Percentiles rank a stretch among this genome's conserved stretches.
Evolutionary conservation across 78 protist genomes (phyloP).

Genomic region (Neovahlkampfia damariscottae): DNA sequence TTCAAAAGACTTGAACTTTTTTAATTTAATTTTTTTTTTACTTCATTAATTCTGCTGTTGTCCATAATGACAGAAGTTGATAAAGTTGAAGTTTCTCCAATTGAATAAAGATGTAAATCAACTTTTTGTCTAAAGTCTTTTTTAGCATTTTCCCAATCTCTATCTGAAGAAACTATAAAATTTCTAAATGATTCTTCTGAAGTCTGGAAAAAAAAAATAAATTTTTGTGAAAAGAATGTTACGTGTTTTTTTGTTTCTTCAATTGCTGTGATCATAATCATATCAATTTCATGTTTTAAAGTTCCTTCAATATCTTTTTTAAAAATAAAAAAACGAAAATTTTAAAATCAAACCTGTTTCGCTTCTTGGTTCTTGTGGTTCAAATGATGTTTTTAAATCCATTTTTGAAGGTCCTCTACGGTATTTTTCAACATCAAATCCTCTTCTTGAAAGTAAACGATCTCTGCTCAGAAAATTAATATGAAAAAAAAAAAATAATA

Average conservation of each 20-base stretch:
- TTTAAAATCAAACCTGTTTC: too few species aligned
- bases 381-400: not conserved
- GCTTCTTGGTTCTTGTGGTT: not conserved
- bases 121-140: not conserved
- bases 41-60: too few species aligned
- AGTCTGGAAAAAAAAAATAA: too few species aligned
- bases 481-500: too few species aligned
- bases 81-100: not conserved
- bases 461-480: too few species aligned
- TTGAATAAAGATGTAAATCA: not conserved
- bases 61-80: not conserved
- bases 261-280: not conserved
- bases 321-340: too few species aligned
- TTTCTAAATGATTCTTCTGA: not conserved
- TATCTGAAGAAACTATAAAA: not conserved
- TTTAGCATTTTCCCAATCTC: not conserved
- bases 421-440: not conserved
- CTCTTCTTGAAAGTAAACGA: not conserved
- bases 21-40: too few species aligned
- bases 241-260: not conserved
- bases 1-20: too few species aligned
- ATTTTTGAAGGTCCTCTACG: not conserved
- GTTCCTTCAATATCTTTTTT: not conserved
- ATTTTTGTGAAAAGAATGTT: too few species aligned
- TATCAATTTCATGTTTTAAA: not conserved